Evolutionary conservation across 495 filamentous ascomycete species (phyloP), one percentile per base, ranked within the genome.

Genomic region (Aspergillus sclerotioniger): DNA sequence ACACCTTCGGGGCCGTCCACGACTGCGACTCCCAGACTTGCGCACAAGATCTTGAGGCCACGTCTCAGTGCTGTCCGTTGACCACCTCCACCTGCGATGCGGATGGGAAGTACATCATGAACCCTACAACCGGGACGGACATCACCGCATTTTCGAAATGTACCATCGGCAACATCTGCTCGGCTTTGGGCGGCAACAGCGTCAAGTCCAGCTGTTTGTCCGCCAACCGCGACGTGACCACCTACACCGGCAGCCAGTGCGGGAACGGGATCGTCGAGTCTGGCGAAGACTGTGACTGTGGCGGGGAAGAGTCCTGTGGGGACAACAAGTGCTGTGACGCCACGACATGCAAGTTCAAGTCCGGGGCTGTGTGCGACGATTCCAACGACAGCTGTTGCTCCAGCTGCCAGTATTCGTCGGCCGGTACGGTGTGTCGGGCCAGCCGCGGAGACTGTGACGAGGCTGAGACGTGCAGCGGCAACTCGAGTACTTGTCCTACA

Each of bases 221-320:
- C 13, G 85, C 88, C 66, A 98, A 98, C 73, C 83, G 83, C 60
- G 87, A 87, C 57, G 86, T 98, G 16, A 78, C 80, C n/a, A 93
- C 89, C n/a, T 90, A 95, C 67, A 89, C 85, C 0, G 89, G 88
- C 62, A 87, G 87, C 57, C 86, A 90, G 65, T 98, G 94, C 68
- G 94, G 94, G 50, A 98, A 98, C 71, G 94, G 94, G 46, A 98
- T 98, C 59, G 95, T 98, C 41, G 94, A 98, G 71, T 71, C 80
- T 9, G 94, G 90, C 60, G 94, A 98, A 72, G 89, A 98, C 15
- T 98, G 94, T 71, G 94, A 98, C 73, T 98, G 94, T 66, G 95
- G 94, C 53, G 94, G 92, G 43, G 69, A 70, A 7, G 72, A 75
- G 31, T 82, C 82, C 43, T 98, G 94, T 69, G 83, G 76, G 16